Conservation (phyloP, 1,284 basidiomycete genomes). For the Rhodotorula sp. region DNA sequence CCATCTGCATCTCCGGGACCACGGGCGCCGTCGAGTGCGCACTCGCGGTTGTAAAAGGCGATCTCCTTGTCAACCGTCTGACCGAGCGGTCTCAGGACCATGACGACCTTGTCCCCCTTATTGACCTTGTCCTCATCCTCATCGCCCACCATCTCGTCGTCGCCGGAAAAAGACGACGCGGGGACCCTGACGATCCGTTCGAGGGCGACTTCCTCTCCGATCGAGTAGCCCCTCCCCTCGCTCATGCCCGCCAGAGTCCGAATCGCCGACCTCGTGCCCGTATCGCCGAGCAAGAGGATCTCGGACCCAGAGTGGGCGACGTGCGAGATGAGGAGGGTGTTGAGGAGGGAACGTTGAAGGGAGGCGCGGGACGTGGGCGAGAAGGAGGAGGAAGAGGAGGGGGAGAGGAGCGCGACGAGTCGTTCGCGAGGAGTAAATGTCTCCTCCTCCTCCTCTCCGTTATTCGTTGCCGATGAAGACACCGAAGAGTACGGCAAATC, state of each 20-base stretch:
- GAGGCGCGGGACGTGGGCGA: slow-evolving; percentile 14
- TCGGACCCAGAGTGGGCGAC: background rate
- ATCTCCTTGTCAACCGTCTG: slow-evolving; percentile 12
- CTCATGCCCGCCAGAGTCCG: slow-evolving; percentile 23
- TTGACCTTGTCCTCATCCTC: background rate
- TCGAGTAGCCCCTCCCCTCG: slow-evolving; percentile 19
- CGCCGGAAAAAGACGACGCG: too few species aligned
- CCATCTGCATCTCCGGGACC: background rate
- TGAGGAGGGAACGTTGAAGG: slow-evolving; percentile 16
- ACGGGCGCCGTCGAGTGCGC: background rate
- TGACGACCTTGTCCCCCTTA: background rate
- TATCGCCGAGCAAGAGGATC: slow-evolving; percentile 29
- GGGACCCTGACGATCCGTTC: background rate
- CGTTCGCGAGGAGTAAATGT: background rate
- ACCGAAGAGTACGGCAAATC: background rate
- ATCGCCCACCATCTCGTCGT: too few species aligned
- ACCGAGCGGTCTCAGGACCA: slow-evolving; percentile 28
- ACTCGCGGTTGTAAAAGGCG: slow-evolving; percentile 3
- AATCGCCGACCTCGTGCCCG: slow-evolving; percentile 28
- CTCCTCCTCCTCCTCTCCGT: background rate
- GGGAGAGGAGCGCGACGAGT: slow-evolving; percentile 6
- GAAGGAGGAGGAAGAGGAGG: slow-evolving; percentile 5
- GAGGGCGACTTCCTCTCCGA: slow-evolving; percentile 35
- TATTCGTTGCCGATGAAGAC: too few species aligned
- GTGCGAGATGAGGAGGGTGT: slow-evolving; percentile 15